These are phyloP conservation scores for Halophytophthora batemanensis DNA, from an alignment of 352 stramenopile species.

Conservation along the genomic window DNA sequence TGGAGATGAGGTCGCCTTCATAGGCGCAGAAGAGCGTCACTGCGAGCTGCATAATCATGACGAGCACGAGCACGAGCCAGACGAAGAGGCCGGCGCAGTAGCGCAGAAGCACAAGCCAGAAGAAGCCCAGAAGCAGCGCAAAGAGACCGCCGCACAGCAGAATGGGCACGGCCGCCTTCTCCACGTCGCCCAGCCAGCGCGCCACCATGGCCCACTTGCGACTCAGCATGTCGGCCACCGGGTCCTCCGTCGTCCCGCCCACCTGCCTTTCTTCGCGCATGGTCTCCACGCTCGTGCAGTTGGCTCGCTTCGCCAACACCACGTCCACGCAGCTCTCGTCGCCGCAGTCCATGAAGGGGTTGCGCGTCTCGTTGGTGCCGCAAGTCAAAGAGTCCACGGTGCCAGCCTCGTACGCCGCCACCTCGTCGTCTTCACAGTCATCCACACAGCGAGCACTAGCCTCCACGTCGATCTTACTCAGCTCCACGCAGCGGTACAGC, in stretches of 20 bases:
- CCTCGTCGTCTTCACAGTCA: constrained; percentile 51
- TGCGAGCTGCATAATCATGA: constrained; percentile 60
- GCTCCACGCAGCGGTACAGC: constrained; percentile 67
- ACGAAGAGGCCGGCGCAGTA: constrained; percentile 79
- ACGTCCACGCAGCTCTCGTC: constrained; percentile 44
- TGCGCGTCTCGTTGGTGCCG: constrained; percentile 34
- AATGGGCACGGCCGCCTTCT: constrained; percentile 76
- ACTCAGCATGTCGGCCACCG: constrained; percentile 57
- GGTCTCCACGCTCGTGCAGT: constrained; percentile 56
- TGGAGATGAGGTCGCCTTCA: constrained; percentile 60
- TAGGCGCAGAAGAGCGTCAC: constrained; percentile 79
- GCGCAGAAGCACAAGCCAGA: constrained; percentile 73
- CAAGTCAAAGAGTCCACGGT: constrained; percentile 31
- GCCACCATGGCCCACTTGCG: constrained; percentile 68
- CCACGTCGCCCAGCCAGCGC: constrained; percentile 72
- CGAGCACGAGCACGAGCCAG: constrained; percentile 70
- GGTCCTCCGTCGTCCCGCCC: constrained; percentile 37
- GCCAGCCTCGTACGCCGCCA: constrained; percentile 24
- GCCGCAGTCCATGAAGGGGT: constrained; percentile 54
- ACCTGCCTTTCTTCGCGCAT: constrained; percentile 40
- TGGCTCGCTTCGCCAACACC: constrained; percentile 32
- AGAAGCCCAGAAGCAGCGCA: constrained; percentile 59
- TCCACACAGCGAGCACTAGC: constrained; percentile 54
- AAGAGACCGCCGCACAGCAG: constrained; percentile 71
- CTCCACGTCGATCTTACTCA: constrained; percentile 46